Percentiles rank a stretch among this genome's conserved stretches.
phyloP scores from a whole-genome alignment of 352 stramenopile species.

The Pythium graminicola region DNA sequence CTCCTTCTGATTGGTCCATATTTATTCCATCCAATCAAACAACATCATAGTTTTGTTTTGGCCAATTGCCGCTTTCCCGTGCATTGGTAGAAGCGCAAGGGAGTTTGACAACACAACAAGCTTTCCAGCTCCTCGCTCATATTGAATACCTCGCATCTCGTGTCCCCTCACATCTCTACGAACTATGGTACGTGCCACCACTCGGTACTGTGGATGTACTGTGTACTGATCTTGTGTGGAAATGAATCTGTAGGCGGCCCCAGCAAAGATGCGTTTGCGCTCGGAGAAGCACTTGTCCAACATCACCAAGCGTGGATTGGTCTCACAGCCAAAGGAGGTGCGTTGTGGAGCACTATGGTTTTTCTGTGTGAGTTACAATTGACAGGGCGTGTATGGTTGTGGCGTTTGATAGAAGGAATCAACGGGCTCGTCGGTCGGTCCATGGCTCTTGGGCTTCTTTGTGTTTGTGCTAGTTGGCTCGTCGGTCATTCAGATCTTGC shows the following conservation, averaged over 20 bases:
- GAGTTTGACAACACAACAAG: slow-evolving; percentile 3
- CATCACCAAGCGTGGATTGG: slow-evolving; percentile 81
- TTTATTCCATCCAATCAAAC: slow-evolving; percentile 13
- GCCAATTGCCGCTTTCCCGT: slow-evolving; percentile 1
- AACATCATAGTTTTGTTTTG: neutral
- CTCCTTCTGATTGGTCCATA: slow-evolving; percentile 16
- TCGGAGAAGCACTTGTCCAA: slow-evolving; percentile 84
- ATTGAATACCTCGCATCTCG: neutral
- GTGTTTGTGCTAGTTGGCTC: slow-evolving; percentile 84
- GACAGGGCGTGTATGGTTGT: neutral
- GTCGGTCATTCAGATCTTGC: slow-evolving; percentile 82
- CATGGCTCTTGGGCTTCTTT: slow-evolving; percentile 79
- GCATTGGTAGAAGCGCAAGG: slow-evolving; percentile 8
- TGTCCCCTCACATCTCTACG: neutral
- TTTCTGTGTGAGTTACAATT: neutral
- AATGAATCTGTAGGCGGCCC: slow-evolving; percentile 34
- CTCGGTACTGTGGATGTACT: neutral
- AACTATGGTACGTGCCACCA: slow-evolving; percentile 22
- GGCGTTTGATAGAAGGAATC: slow-evolving; percentile 36
- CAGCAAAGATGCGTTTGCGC: slow-evolving; percentile 80
- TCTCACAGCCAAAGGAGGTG: slow-evolving; percentile 78
- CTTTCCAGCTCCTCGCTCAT: slow-evolving; percentile 9
- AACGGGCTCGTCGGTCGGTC: slow-evolving; percentile 66
- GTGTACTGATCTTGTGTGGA: neutral
- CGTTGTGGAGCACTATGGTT: neutral